Conservation (phyloP, 129 eudicot species). For the Saussurea involucrata region DNA sequence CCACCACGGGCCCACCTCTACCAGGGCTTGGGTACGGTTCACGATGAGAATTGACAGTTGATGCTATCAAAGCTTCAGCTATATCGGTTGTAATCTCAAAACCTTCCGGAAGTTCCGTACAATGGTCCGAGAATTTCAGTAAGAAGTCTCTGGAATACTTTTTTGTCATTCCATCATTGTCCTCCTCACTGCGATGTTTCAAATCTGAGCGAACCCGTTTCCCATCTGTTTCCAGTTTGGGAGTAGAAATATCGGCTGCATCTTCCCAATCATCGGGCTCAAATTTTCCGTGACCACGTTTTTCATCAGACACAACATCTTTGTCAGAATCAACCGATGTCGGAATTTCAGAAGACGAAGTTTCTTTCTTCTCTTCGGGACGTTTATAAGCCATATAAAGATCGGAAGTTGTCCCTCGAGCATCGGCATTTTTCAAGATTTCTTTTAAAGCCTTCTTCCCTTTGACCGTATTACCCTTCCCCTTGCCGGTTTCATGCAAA, state of each 20-base stretch:
- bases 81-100: constrained; percentile 47
- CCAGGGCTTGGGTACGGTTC: constrained; percentile 62
- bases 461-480: constrained; percentile 32
- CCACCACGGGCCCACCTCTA: constrained; percentile 44
- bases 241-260: constrained; percentile 74
- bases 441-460: constrained; percentile 64
- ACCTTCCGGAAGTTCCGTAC: constrained; percentile 64
- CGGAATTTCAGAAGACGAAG: constrained; percentile 29
- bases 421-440: constrained; percentile 66
- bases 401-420: constrained; percentile 74
- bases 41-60: constrained; percentile 38
- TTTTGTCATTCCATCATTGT: constrained; percentile 42
- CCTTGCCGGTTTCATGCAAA: constrained; percentile 33
- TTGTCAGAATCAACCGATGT: constrained; percentile 31
- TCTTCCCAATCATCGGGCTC: constrained; percentile 99
- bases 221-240: constrained; percentile 48
- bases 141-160: constrained; percentile 93
- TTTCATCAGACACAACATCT: constrained; percentile 23
- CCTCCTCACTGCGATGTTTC: constrained; percentile 45
- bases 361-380: constrained; percentile 76
- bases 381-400: constrained; percentile 87
- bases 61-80: constrained; percentile 27
- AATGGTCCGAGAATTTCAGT: constrained; percentile 70
- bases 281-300: constrained; percentile 35
- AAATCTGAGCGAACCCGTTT: constrained; percentile 24